Evolutionary conservation across 768 basidiomycete genomes (phyloP).

Genomic region (Mycena leptocephala): DNA sequence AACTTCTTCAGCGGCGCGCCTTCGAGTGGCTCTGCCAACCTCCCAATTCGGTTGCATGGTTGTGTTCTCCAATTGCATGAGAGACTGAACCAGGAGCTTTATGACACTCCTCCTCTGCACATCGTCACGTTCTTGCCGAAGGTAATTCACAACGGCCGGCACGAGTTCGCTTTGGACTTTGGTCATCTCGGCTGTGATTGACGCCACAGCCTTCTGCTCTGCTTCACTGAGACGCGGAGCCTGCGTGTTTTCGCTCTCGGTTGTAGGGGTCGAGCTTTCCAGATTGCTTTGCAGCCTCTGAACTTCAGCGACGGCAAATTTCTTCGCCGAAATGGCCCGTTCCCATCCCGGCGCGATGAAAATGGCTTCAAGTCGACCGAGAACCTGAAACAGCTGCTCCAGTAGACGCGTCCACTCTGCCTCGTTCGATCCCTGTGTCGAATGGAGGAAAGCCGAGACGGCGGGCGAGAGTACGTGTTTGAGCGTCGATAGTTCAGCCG

Average conservation of each 20-base stretch:
- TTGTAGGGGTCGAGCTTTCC: neutral
- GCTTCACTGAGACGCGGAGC: neutral
- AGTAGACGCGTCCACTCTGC: slow-evolving; percentile 22
- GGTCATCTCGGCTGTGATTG: slow-evolving; percentile 16
- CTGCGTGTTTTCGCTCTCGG: neutral
- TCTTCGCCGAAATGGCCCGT: neutral
- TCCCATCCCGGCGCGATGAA: slow-evolving; percentile 13
- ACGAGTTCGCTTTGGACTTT: slow-evolving; percentile 13
- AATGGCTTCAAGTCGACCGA: slow-evolving; percentile 24
- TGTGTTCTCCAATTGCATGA: slow-evolving; percentile 14
- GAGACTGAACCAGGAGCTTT: neutral
- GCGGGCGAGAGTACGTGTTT: slow-evolving; percentile 12
- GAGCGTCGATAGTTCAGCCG: neutral
- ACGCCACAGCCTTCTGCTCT: slow-evolving; percentile 6
- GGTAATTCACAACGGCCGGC: slow-evolving; percentile 11
- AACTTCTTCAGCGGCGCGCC: slow-evolving; percentile 12
- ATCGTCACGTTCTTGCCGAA: slow-evolving; percentile 6
- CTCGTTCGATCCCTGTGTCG: neutral
- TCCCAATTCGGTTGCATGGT: slow-evolving; percentile 2
- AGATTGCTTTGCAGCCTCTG: slow-evolving; percentile 1
- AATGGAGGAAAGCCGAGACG: slow-evolving; percentile 11
- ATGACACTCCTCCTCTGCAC: neutral
- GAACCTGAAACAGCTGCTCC: slow-evolving; percentile 26
- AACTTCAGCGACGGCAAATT: neutral
- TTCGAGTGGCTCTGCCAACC: slow-evolving; percentile 2